These are phyloP conservation scores for Mycena belliarum DNA, from an alignment of 768 basidiomycete species.

Conservation along the genomic window DNA sequence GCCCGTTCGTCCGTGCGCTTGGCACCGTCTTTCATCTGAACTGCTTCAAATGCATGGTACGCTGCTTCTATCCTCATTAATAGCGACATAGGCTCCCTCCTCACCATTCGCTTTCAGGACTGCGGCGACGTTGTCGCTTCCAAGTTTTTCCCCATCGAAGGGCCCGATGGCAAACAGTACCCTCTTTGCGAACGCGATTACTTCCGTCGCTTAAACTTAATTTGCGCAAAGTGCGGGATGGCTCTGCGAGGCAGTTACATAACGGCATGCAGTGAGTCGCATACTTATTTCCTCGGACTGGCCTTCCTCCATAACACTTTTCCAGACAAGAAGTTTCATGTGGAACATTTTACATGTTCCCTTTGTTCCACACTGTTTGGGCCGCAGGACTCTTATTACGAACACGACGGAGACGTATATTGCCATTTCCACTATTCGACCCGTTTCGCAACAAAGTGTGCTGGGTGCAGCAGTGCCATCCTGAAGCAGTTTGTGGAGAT, in stretches of 20 bases:
- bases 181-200: slow-evolving; percentile 99
- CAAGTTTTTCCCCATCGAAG: slow-evolving; percentile 99
- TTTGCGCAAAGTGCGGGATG: slow-evolving; percentile 94
- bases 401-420: slow-evolving; percentile 96
- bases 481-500: slow-evolving; percentile 99
- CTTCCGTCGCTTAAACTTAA: slow-evolving; percentile 92
- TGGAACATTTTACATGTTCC: slow-evolving; percentile 99
- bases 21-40: slow-evolving; percentile 94
- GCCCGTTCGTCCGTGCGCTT: slow-evolving; percentile 94
- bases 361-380: slow-evolving; percentile 95
- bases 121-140: slow-evolving; percentile 95
- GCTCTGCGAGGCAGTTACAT: slow-evolving; percentile 97
- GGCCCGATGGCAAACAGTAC: slow-evolving; percentile 81
- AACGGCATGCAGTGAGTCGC: slow-evolving; percentile 86
- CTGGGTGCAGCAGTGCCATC: slow-evolving; percentile 95
- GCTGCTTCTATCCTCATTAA: slow-evolving; percentile 30
- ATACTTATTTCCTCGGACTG: slow-evolving; percentile 4
- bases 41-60: slow-evolving; percentile 96
- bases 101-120: slow-evolving; percentile 56
- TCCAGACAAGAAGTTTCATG: slow-evolving; percentile 96
- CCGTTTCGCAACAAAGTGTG: slow-evolving; percentile 97
- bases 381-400: slow-evolving; percentile 98
- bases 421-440: slow-evolving; percentile 99
- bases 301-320: slow-evolving; percentile 9
- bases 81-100: slow-evolving; percentile 13